A percentile compares a stretch with the other conserved stretches of the same genome.
Evolutionary conservation across 2,329 filamentous ascomycete species (phyloP).

Genomic region (Pestalotiopsis fici): DNA sequence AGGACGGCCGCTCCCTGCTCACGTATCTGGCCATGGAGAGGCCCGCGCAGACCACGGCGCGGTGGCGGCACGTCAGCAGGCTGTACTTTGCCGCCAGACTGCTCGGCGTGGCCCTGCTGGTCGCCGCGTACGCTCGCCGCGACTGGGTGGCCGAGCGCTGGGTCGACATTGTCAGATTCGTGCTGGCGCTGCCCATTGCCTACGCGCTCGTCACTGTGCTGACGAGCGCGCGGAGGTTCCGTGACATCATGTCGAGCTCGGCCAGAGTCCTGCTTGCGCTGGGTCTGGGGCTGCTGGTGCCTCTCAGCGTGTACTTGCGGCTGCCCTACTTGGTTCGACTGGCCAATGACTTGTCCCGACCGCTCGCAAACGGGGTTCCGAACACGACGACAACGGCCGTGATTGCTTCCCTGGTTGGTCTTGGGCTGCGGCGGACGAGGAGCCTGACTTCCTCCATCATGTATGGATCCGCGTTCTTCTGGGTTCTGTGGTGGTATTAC

Average conservation of each 20-base stretch:
- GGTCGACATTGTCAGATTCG: background rate
- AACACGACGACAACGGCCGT: background rate
- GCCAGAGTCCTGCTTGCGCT: background rate
- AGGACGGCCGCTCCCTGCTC: background rate
- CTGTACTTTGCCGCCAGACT: background rate
- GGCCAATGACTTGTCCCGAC: background rate
- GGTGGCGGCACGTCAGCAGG: background rate
- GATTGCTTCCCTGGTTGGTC: background rate
- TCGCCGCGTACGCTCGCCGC: background rate
- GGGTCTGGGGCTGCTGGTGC: background rate
- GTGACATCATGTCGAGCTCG: background rate
- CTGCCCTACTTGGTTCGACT: background rate
- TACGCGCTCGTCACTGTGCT: background rate
- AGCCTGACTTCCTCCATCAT: background rate
- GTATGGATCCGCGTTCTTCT: background rate
- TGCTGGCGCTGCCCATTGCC: background rate
- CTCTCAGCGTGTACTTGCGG: background rate
- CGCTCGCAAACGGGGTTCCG: background rate
- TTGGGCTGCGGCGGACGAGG: background rate
- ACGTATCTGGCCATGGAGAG: background rate
- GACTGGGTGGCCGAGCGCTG: background rate
- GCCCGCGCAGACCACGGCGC: background rate
- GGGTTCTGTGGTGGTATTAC: background rate
- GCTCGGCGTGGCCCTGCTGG: background rate
- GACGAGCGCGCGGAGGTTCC: background rate